A percentile compares a stretch with the other conserved stretches of the same genome.
phyloP scores from a whole-genome alignment of 108 stramenopile genomes.

The Cylindrotheca fusiformis region DNA sequence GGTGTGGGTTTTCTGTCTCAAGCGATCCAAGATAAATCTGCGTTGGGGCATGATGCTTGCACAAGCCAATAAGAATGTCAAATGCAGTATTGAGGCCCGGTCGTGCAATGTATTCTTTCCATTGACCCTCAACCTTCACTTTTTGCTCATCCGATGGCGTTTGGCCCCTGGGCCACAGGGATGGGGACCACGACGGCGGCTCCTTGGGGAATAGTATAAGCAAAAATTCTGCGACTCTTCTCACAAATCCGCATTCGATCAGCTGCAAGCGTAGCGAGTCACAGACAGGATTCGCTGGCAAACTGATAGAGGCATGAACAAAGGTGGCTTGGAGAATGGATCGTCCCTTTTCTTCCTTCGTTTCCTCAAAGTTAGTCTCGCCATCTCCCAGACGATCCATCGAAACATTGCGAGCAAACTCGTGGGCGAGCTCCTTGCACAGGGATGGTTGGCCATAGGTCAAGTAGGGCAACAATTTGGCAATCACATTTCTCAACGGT shows the following conservation, averaged over 20 bases:
- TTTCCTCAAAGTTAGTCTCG: constrained; percentile 17
- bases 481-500: constrained; percentile 76
- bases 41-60: constrained; percentile 52
- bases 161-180: constrained; percentile 51
- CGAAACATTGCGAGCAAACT: constrained; percentile 63
- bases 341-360: constrained; percentile 5
- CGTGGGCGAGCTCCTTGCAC: constrained; percentile 59
- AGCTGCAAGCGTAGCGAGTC: constrained; percentile 64
- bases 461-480: constrained; percentile 79
- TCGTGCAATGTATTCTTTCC: constrained; percentile 59
- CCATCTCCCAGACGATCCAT: constrained; percentile 33
- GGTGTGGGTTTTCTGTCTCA: background rate
- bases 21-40: constrained; percentile 30
- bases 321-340: constrained; percentile 70
- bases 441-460: constrained; percentile 75
- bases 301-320: constrained; percentile 69
- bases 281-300: constrained; percentile 76
- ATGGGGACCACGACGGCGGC: constrained; percentile 79
- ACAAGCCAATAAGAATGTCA: constrained; percentile 65
- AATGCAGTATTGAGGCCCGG: constrained; percentile 59
- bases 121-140: constrained; percentile 24
- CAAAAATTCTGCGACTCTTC: constrained; percentile 45
- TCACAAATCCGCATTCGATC: constrained; percentile 64
- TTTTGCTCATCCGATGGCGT: constrained; percentile 9
- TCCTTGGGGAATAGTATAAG: constrained; percentile 47